Evolutionary conservation across 2,329 filamentous ascomycete species (phyloP).

Genomic region (Colletotrichum liaoningense): DNA sequence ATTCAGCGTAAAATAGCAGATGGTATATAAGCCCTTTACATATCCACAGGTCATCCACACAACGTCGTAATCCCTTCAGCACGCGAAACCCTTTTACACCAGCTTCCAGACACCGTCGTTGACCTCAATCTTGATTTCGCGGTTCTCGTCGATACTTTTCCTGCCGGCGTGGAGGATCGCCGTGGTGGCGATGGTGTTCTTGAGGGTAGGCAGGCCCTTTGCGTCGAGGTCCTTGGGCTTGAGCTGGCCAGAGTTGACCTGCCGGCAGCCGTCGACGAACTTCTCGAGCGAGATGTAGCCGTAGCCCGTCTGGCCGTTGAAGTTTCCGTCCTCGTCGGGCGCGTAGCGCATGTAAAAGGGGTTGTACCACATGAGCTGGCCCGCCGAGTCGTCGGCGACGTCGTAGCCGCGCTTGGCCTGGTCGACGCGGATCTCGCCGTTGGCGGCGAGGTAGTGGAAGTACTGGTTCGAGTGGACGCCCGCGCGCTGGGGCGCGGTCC

Average conservation of each 20-base stretch:
- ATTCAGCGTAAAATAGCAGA: constrained; percentile 32
- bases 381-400: constrained; percentile 82
- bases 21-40: constrained; percentile 27
- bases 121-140: constrained; percentile 80
- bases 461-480: constrained; percentile 98
- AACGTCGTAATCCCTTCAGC: not conserved
- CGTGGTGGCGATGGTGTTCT: constrained; percentile 91
- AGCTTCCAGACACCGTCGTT: constrained; percentile 76
- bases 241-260: constrained; percentile 78
- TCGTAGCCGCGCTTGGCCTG: constrained; percentile 96
- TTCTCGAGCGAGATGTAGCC: constrained; percentile 97
- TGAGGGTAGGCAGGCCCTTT: constrained; percentile 84
- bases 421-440: constrained; percentile 89
- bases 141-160: constrained; percentile 83
- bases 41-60: constrained; percentile 19
- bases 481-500: constrained; percentile 92
- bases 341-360: constrained; percentile 97
- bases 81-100: constrained; percentile 48
- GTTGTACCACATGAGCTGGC: constrained; percentile 86
- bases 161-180: constrained; percentile 91
- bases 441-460: constrained; percentile 90
- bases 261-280: constrained; percentile 88
- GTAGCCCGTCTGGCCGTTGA: constrained; percentile 90
- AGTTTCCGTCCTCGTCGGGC: constrained; percentile 94
- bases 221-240: constrained; percentile 82